Evolutionary conservation across 169 alveolate species (phyloP).

Genomic region (Plasmodium gaboni): DNA sequence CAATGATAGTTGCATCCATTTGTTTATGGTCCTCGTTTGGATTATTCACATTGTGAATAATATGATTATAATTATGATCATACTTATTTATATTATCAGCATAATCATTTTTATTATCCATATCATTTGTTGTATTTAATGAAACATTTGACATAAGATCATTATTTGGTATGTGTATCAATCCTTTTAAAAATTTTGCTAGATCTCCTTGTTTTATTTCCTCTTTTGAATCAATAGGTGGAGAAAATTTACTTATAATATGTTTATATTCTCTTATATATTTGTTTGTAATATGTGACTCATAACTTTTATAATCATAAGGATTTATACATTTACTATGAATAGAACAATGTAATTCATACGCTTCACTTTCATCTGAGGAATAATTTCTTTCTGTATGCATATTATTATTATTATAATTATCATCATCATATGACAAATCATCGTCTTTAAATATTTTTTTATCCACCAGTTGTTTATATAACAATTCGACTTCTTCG

Average conservation of each 20-base stretch:
- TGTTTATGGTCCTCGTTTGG: too few species aligned
- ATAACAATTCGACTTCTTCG: too few species aligned
- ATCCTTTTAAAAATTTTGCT: constrained; percentile 37
- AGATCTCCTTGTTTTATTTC: constrained; percentile 45
- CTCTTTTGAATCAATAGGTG: constrained; percentile 37
- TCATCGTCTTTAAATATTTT: too few species aligned
- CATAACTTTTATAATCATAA: constrained; percentile 45
- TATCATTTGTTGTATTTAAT: background rate
- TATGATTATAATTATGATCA: background rate
- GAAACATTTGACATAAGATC: background rate
- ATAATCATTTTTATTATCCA: constrained; percentile 4
- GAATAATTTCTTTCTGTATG: background rate
- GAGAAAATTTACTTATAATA: constrained; percentile 61
- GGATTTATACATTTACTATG: constrained; percentile 49
- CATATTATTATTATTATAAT: too few species aligned
- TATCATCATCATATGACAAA: too few species aligned
- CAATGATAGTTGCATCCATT: background rate
- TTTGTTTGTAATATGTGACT: constrained; percentile 21
- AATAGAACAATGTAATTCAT: constrained; percentile 66
- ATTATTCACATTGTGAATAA: too few species aligned
- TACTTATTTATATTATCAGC: background rate
- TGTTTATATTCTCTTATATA: constrained; percentile 60
- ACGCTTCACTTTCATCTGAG: constrained; percentile 75
- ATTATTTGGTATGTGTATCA: constrained; percentile 30
- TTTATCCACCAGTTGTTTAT: too few species aligned